A percentile compares a stretch with the other conserved stretches of the same genome.
Evolutionary conservation across 176 grass and related monocot species (phyloP).

Genomic region (Rhynchospora breviuscula): DNA sequence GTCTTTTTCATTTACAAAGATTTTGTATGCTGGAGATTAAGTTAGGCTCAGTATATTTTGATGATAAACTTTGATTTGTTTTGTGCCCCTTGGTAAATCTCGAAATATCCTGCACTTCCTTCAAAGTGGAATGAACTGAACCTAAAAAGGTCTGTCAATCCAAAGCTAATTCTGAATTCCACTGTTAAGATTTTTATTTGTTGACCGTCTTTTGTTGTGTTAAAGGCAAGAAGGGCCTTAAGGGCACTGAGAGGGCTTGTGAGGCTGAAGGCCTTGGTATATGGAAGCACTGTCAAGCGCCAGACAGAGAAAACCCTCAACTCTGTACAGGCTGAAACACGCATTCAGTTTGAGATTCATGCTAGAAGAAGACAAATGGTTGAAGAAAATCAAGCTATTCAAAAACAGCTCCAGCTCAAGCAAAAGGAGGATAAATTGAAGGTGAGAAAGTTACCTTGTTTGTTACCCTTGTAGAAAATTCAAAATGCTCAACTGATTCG

Average conservation of each 20-base stretch:
- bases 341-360: constrained; percentile 73
- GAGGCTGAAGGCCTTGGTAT: constrained; percentile 66
- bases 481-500: background rate
- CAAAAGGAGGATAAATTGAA: constrained; percentile 81
- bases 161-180: background rate
- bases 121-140: background rate
- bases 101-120: background rate
- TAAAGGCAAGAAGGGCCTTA: constrained; percentile 78
- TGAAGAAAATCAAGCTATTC: constrained; percentile 79
- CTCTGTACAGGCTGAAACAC: constrained; percentile 60
- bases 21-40: background rate
- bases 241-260: constrained; percentile 70
- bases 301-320: constrained; percentile 68
- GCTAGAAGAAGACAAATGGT: constrained; percentile 70
- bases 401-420: constrained; percentile 76
- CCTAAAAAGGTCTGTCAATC: background rate
- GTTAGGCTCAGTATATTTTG: background rate
- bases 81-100: background rate
- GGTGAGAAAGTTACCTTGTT: constrained; percentile 28
- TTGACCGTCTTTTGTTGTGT: constrained; percentile 11
- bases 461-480: background rate
- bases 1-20: background rate
- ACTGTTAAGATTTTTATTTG: background rate
- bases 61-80: background rate
- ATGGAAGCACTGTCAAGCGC: constrained; percentile 67